Evolutionary conservation across 225 moss, liverwort and hornwort species (phyloP).

Genomic region (Climacium dendroides): DNA sequence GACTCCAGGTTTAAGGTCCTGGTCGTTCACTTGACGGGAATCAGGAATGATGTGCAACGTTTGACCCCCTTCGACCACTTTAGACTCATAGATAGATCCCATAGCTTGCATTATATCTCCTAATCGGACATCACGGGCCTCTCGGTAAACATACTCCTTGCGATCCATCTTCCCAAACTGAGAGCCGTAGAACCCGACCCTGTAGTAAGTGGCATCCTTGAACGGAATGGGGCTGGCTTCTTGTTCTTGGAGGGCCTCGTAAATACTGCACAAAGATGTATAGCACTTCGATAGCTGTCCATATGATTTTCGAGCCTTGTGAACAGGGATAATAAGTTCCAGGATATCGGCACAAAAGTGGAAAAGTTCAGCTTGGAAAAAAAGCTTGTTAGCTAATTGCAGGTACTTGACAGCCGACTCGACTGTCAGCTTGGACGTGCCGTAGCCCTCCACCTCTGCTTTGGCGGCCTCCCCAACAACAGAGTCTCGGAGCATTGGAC

Average conservation of each 20-base stretch:
- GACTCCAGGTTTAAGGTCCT: slow-evolving; percentile 86
- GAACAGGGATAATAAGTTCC: slow-evolving; percentile 92
- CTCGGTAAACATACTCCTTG: slow-evolving; percentile 97
- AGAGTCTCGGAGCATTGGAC: slow-evolving; percentile 83
- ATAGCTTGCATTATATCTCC: slow-evolving; percentile 96
- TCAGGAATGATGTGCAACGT: slow-evolving; percentile 95
- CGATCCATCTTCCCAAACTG: slow-evolving; percentile 86
- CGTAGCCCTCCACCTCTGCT: slow-evolving; percentile 97
- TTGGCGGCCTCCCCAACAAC: slow-evolving; percentile 91
- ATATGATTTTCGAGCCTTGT: slow-evolving; percentile 76
- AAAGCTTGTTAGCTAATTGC: slow-evolving; percentile 91
- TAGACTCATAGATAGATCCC: slow-evolving; percentile 84
- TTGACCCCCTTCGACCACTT: slow-evolving; percentile 65
- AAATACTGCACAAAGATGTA: slow-evolving; percentile 80
- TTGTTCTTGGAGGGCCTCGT: slow-evolving; percentile 81
- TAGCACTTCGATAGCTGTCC: slow-evolving; percentile 93
- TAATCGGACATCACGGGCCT: slow-evolving; percentile 91
- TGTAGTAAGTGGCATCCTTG: slow-evolving; percentile 97
- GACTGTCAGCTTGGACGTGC: slow-evolving; percentile 91
- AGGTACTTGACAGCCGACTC: slow-evolving; percentile 99
- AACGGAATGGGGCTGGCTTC: slow-evolving; percentile 97
- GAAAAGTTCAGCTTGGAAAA: slow-evolving; percentile 83
- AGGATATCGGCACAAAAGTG: slow-evolving; percentile 91
- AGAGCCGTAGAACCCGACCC: slow-evolving; percentile 92
- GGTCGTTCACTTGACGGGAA: slow-evolving; percentile 89